Conservation (phyloP, 2,329 filamentous ascomycete genomes). For the Dactylonectria macrodidyma region DNA sequence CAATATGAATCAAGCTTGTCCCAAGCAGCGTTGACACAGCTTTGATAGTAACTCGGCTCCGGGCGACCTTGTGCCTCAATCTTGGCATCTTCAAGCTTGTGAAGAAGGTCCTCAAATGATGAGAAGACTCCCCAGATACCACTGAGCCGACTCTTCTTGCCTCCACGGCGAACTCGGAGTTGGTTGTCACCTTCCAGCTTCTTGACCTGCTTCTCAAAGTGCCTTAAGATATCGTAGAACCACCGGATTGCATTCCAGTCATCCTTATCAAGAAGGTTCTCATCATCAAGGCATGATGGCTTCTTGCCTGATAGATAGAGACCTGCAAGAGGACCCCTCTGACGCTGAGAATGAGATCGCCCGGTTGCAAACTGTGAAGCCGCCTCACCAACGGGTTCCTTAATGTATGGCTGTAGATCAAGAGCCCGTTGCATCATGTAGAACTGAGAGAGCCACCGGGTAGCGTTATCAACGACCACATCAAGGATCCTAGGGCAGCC, state of each 20-base stretch:
- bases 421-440: neutral
- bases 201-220: neutral
- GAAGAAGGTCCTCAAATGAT: neutral
- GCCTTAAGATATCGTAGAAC: neutral
- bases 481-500: neutral
- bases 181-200: neutral
- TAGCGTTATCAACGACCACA: neutral
- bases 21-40: no score
- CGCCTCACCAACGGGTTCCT: neutral
- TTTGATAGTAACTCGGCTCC: neutral
- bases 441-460: neutral
- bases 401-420: neutral
- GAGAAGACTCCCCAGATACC: neutral
- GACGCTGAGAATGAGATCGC: neutral
- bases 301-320: neutral
- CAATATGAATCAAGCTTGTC: no score
- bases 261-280: neutral
- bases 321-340: neutral
- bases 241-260: neutral
- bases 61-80: neutral
- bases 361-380: neutral
- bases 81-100: neutral
- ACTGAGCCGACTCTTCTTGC: neutral
- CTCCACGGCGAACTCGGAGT: neutral
- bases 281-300: neutral